Evolutionary conservation across 2,329 filamentous ascomycete species (phyloP), one percentile per base, ranked within the genome.

Genomic region (Chaetomium sp.): DNA sequence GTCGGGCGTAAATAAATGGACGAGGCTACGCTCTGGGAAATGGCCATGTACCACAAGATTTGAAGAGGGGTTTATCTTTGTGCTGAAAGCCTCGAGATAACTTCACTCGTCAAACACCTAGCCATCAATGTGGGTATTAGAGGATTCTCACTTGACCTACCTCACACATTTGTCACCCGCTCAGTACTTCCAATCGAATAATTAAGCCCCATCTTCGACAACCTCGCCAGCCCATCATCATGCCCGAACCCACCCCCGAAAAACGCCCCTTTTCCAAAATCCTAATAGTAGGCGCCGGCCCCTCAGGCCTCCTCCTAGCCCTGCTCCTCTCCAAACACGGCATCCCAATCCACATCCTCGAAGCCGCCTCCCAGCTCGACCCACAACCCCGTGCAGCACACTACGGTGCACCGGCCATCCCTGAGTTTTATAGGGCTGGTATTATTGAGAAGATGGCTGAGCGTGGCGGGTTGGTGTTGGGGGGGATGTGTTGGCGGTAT

Each of bases 351-450:
- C 76, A 76, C 32, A 71, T 84, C 27, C 71, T 86, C 52, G 83
- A 87, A 62, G 76, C 77, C 2, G 74, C 76, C 1, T 66, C 73
- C 33, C 71, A 76, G 53, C 72, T 85, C 46, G 80, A 84, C 69
- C 72, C 77, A 55, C 80, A 81, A 55, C 83, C 83, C 0, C 79
- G 83, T 34, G 83, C 83, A 11, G 79, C 82, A 2, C 80, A 85
- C 67, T 85, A 85, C 65, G 80, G 78, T 3, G 74, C 79, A 0
- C 75, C 81, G 0, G 81, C 81, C 1, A 76, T 82, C 44, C 78
- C 77, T 41, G 81, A 83, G 56, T 74, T 87, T 49, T 65, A 72
- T 42, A 75, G 79, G n/a, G 82, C 82, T 0, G 82, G 82, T 0
- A 75, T 86, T 9, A 69, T 85, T 14, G 74, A 77, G 35, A 63